Base-by-base conservation (phyloP, 2,329 filamentous ascomycete genomes). In the Colletotrichum noveboracense region DNA sequence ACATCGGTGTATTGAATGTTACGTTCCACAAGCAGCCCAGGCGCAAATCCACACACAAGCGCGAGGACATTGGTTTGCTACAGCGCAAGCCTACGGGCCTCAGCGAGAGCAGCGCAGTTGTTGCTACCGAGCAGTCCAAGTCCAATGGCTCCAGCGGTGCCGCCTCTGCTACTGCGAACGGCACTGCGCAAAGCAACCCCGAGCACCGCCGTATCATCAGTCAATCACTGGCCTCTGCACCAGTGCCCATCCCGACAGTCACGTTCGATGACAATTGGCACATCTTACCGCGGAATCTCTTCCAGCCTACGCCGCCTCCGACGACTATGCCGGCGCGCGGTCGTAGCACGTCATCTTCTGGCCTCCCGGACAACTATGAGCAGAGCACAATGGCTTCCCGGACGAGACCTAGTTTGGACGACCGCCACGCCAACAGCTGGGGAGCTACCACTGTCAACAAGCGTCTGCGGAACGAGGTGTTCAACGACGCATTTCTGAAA, bases 1-100 rank as follows among this genome's bases (percentile, higher is more conserved):
- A 99, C 80, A 98, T 99, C 80, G 97, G 97, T 77, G 97, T 99
- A 56, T 87, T 99, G 66, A 98, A 98, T 83, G 96, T 98, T 24
- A 98, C 96, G 0, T 98, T 98, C 83, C 95, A 96, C 66, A 98
- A 97, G 83, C 93, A 93, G 74, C 89, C 91, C 3, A 95, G 95
- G 71, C 92, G 91, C 65, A 92, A 88, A 80, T 91, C 90, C 38
- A 88, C 86, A 1, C 84, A 87, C 69, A 91, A 86, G 77, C 89
- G 86, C 74, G 91, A 91, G 8, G 88, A 89, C 13, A 80, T 80
- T 14, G 80, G 81, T 1, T 79, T 75, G 18, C 28, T 75, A 16
- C 70, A 75, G 7, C 81, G 81, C 26, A 80, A 78, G 71, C 74
- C 71, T 18, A 75, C 71, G 6, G 43, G 43, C 43, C 43, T 52